Percentiles rank a stretch among this genome's conserved stretches.
Evolutionary conservation across 306 rosid species (phyloP).

Genomic region (Cucurbita argyrosperma): DNA sequence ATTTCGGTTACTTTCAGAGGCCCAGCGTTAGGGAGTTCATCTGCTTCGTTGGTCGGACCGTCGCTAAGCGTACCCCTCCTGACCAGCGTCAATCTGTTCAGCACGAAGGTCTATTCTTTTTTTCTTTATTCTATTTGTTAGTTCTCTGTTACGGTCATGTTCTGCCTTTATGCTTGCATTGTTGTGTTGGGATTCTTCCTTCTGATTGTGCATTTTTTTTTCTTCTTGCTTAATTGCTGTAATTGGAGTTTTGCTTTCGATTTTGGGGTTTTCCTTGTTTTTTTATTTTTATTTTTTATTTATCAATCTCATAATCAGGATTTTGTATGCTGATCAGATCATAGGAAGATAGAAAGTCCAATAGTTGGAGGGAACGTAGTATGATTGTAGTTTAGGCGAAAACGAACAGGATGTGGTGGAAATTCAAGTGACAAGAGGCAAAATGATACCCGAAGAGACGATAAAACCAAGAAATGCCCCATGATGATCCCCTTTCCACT

Average conservation of each 20-base stretch:
- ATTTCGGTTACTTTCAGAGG: conserved; percentile 83
- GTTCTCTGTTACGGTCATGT: neutral
- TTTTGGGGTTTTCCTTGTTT: neutral
- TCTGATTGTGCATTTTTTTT: neutral
- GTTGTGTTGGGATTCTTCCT: neutral
- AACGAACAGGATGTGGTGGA: neutral
- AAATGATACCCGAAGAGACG: too few species aligned
- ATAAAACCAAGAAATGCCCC: too few species aligned
- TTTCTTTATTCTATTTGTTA: too few species aligned
- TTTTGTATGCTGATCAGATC: neutral
- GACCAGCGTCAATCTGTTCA: conserved; percentile 93
- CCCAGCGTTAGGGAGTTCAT: conserved; percentile 83
- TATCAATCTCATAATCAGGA: neutral
- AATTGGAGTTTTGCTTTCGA: neutral
- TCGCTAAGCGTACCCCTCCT: conserved; percentile 75
- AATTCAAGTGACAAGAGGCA: too few species aligned
- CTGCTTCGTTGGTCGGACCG: conserved; percentile 88
- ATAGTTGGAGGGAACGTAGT: neutral
- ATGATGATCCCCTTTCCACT: neutral
- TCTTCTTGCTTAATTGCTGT: neutral
- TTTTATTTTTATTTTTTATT: neutral
- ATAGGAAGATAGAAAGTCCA: neutral
- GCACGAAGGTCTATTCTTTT: conserved; percentile 54
- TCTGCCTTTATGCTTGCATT: neutral
- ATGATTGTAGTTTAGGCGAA: neutral